Base-by-base conservation (phyloP, 2,329 filamentous ascomycete species). In the Aulographum hederae region DNA sequence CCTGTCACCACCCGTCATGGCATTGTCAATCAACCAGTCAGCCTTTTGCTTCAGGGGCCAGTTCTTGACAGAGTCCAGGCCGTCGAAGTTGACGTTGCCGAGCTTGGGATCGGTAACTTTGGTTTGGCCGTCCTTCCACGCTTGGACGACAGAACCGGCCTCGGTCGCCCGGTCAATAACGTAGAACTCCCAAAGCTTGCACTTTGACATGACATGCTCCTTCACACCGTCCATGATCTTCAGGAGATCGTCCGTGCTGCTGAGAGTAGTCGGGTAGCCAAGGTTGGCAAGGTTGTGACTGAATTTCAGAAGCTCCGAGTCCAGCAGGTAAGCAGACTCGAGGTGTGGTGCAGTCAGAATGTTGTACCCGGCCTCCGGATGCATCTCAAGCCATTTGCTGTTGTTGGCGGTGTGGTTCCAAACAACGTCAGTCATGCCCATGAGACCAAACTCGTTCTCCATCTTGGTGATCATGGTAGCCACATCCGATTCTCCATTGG, bases 371-470 rank as follows among this genome's bases (percentile, higher is more conserved):
- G 84, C 78, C 44, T 98, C 89, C 0, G 91, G 89, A 47, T 98
- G 86, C 37, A 91, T 78, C 48, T 91, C 67, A 8, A 98, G 67
- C 89, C 89, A 98, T 44, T 77, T 70, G 54, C 79, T 91, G 56
- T 95, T 95, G 59, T 94, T 71, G 5, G 89, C 86, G 3, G 89
- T 98, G 57, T 98, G 89, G 48, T 98, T 98, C 63, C 89, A 84
- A 28, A 98, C 91, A 38, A 98, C 86, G 51, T 98, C 89, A 1
- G 86, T 94, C 58, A 98, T 57, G 38, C 80, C 82, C 34, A 98
- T 63, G 33, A 98, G 61, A 2, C 79, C 79, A 52, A 91, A 74
- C 32, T 92, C 74, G 32, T 74, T 65, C 53, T 94, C 80, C 65
- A 98, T 77, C 47, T 70, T 84, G 27, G 69, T 55, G 13, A 92